These are phyloP conservation scores for Phytophthora kernoviae DNA, from an alignment of 352 stramenopile genomes.

Conservation along the genomic window DNA sequence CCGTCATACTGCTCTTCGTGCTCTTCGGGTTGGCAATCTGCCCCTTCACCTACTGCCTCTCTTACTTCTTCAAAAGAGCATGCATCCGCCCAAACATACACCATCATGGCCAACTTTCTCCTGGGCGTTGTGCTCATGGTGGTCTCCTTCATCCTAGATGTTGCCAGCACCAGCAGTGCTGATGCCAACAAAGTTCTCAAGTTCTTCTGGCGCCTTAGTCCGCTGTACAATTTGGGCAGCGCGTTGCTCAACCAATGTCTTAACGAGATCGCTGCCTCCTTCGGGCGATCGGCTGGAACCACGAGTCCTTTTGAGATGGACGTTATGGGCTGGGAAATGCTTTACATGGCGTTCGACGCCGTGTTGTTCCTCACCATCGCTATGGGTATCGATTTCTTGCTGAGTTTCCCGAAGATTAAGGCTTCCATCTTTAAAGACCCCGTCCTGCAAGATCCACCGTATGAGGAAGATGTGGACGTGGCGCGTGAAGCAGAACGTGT, in stretches of 20 bases:
- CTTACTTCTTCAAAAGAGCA: conserved; percentile 67
- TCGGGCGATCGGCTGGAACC: conserved; percentile 28
- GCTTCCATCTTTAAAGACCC: conserved; percentile 27
- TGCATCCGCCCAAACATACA: conserved; percentile 63
- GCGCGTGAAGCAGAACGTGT: conserved; percentile 39
- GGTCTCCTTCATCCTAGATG: conserved; percentile 57
- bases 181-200: conserved; percentile 61
- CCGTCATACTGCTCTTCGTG: conserved; percentile 59
- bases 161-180: conserved; percentile 41
- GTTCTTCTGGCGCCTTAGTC: conserved; percentile 78
- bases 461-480: conserved; percentile 50
- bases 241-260: conserved; percentile 41
- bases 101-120: conserved; percentile 69
- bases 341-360: conserved; percentile 42
- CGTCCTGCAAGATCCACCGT: conserved; percentile 15
- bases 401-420: conserved; percentile 35
- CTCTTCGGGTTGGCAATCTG: conserved; percentile 62
- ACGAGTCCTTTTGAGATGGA: conserved; percentile 54
- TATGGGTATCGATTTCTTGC: conserved; percentile 44
- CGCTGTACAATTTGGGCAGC: conserved; percentile 50
- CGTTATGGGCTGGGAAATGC: conserved; percentile 58
- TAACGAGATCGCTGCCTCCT: conserved; percentile 33
- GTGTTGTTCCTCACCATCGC: conserved; percentile 32
- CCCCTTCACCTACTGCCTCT: conserved; percentile 65
- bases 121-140: conserved; percentile 63